phyloP scores from a whole-genome alignment of 352 stramenopile genomes.

The Phytophthora citricola region DNA sequence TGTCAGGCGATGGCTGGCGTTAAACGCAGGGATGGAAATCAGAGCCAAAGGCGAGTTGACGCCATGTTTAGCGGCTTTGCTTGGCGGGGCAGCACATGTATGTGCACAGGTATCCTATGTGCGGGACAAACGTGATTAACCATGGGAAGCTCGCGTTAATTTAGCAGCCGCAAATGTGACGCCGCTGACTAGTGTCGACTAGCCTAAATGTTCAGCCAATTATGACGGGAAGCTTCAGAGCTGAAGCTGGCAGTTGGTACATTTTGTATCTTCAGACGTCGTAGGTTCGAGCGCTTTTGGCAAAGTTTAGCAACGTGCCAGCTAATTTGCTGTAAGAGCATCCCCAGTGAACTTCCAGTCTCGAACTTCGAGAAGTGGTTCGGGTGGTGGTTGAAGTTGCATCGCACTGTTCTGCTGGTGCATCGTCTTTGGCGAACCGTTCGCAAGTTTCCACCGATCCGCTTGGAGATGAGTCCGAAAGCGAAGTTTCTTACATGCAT shows the following conservation, averaged over 20 bases:
- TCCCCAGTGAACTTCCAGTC: neutral
- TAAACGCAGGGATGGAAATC: slow-evolving; percentile 21
- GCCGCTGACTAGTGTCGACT: slow-evolving; percentile 13
- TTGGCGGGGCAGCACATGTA: neutral
- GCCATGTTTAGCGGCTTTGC: neutral
- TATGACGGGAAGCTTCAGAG: slow-evolving; percentile 10
- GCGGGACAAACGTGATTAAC: slow-evolving; percentile 31
- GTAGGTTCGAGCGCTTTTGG: too few species aligned
- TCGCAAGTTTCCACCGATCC: neutral
- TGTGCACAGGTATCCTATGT: neutral
- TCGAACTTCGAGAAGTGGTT: neutral
- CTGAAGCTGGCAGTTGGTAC: slow-evolving; percentile 9
- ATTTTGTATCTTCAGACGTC: neutral
- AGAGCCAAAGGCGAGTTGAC: slow-evolving; percentile 14
- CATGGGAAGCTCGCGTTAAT: slow-evolving; percentile 9
- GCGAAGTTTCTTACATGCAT: too few species aligned
- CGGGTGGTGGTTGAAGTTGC: slow-evolving; percentile 33
- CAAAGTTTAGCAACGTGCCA: too few species aligned
- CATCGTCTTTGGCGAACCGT: slow-evolving; percentile 23
- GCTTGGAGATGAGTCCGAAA: too few species aligned
- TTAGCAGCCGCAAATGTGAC: neutral
- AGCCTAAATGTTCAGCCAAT: slow-evolving; percentile 14
- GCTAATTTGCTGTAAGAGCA: slow-evolving; percentile 6
- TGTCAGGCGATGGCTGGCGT: slow-evolving; percentile 28
- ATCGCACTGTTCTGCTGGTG: slow-evolving; percentile 6